Percentiles rank a stretch among this genome's conserved stretches.
Evolutionary conservation across 371 early-diverging fungal genomes (phyloP).

Genomic region (Rhizopus delemar): DNA sequence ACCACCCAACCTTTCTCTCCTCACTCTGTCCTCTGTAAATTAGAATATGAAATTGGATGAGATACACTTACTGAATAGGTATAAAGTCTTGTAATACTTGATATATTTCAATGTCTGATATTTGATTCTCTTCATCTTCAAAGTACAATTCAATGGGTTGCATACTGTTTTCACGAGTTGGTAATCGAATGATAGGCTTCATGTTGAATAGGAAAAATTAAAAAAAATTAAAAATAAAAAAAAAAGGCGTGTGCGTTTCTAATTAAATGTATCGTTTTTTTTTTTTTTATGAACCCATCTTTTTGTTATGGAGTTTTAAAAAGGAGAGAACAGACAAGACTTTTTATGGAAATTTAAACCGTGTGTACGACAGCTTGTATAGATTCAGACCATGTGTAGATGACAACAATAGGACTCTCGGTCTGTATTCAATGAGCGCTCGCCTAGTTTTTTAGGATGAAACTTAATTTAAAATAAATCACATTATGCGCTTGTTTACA

Average conservation of each 20-base stretch:
- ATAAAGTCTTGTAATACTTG: slow-evolving; percentile 19
- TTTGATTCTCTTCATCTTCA: slow-evolving; percentile 16
- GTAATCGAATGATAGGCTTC: slow-evolving; percentile 27
- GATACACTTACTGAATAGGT: slow-evolving; percentile 16
- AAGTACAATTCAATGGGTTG: slow-evolving; percentile 7
- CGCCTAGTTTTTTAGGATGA: too few relatives aligned
- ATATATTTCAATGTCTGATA: slow-evolving; percentile 21
- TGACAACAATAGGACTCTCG: too few relatives aligned
- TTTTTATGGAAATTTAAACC: slow-evolving; percentile 4
- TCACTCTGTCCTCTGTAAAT: slow-evolving; percentile 20
- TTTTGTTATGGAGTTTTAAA: background rate
- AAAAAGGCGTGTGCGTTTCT: slow-evolving; percentile 2
- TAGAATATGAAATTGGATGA: too few relatives aligned
- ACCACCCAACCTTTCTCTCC: slow-evolving; percentile 33
- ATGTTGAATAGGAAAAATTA: background rate
- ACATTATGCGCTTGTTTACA: too few relatives aligned
- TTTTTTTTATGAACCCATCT: background rate
- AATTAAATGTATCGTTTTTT: background rate
- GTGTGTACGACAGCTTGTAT: background rate
- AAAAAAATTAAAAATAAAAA: background rate
- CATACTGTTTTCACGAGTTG: slow-evolving; percentile 22
- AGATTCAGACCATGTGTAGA: too few relatives aligned
- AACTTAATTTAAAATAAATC: too few relatives aligned
- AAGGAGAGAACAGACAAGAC: background rate
- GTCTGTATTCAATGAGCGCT: too few relatives aligned